Percentiles rank a stretch among this genome's conserved stretches.
phyloP scores from a whole-genome alignment of 495 filamentous ascomycete genomes.

The Aspergillus ostianus region DNA sequence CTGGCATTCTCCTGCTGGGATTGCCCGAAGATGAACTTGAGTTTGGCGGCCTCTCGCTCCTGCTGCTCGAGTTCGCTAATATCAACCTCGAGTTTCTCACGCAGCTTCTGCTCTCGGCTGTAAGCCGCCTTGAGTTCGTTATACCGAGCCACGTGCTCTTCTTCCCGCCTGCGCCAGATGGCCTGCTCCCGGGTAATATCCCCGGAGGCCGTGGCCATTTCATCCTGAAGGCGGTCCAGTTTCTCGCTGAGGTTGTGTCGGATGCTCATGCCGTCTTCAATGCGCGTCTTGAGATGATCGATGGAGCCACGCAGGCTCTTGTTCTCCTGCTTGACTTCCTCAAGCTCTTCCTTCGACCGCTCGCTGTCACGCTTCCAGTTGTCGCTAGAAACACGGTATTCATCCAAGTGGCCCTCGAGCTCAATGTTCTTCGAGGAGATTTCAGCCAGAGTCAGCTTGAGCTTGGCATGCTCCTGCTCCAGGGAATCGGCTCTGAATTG shows the following conservation, averaged over 20 bases:
- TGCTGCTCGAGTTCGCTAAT: constrained; percentile 72
- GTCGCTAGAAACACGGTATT: constrained; percentile 57
- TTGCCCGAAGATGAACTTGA: constrained; percentile 55
- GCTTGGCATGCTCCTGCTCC: constrained; percentile 60
- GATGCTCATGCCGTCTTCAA: constrained; percentile 79
- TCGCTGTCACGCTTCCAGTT: constrained; percentile 51
- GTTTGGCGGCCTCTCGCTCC: constrained; percentile 64
- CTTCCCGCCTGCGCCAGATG: constrained; percentile 68
- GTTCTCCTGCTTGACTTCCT: constrained; percentile 54
- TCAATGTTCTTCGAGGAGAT: constrained; percentile 56
- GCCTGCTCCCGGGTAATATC: constrained; percentile 79
- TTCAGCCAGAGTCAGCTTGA: constrained; percentile 64
- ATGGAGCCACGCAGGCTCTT: constrained; percentile 63
- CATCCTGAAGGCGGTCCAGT: constrained; percentile 76
- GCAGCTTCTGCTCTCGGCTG: constrained; percentile 71
- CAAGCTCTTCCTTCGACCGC: constrained; percentile 49
- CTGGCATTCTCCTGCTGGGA: constrained; percentile 53
- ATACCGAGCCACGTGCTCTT: constrained; percentile 68
- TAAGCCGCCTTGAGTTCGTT: constrained; percentile 77
- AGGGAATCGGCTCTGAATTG: constrained; percentile 61
- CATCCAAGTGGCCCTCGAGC: constrained; percentile 58
- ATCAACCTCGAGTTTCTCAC: constrained; percentile 77
- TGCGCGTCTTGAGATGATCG: constrained; percentile 65
- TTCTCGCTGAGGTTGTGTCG: constrained; percentile 76
- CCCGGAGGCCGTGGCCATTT: constrained; percentile 73